Percentiles rank a stretch among this genome's conserved stretches.
Conservation (phyloP, 2,329 filamentous ascomycete species). For the Aspergillus terreus region DNA sequence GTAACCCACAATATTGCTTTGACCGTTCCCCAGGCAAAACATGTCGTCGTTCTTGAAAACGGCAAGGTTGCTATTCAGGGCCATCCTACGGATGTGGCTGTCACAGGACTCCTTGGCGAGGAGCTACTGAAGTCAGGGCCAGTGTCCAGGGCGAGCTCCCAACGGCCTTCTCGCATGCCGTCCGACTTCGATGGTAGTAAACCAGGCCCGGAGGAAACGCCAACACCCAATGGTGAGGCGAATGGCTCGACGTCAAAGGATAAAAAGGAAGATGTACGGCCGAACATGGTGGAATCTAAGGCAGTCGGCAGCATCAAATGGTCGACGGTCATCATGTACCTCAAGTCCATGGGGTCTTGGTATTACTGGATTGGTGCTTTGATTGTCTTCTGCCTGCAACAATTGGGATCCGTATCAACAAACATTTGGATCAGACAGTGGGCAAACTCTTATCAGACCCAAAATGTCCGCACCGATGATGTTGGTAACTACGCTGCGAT, state of each 20-base stretch:
- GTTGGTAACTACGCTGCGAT: constrained; percentile 41
- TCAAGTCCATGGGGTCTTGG: constrained; percentile 90
- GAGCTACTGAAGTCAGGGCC: constrained; percentile 74
- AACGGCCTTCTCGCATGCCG: constrained; percentile 70
- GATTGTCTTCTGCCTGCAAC: constrained; percentile 74
- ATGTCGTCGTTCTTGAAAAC: constrained; percentile 82
- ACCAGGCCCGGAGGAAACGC: constrained; percentile 48
- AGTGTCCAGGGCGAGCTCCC: constrained; percentile 66
- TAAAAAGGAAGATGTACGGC: constrained; percentile 45
- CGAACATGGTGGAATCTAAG: constrained; percentile 66
- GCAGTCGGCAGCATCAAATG: constrained; percentile 83
- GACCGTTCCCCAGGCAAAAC: constrained; percentile 74
- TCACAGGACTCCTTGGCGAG: constrained; percentile 83
- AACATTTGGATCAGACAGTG: constrained; percentile 94
- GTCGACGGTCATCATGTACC: constrained; percentile 79
- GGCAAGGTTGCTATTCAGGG: constrained; percentile 76
- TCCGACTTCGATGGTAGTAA: constrained; percentile 65
- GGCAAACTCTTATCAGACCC: constrained; percentile 78
- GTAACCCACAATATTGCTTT: constrained; percentile 95
- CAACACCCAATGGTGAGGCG: constrained; percentile 45
- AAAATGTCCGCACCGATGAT: constrained; percentile 32
- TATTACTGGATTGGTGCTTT: constrained; percentile 85
- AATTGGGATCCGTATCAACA: constrained; percentile 79
- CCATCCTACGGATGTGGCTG: constrained; percentile 71
- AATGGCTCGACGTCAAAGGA: constrained; percentile 33